A percentile compares a stretch with the other conserved stretches of the same genome.
Evolutionary conservation across 2,329 filamentous ascomycete species (phyloP).

Genomic region (Thelonectria discophora): DNA sequence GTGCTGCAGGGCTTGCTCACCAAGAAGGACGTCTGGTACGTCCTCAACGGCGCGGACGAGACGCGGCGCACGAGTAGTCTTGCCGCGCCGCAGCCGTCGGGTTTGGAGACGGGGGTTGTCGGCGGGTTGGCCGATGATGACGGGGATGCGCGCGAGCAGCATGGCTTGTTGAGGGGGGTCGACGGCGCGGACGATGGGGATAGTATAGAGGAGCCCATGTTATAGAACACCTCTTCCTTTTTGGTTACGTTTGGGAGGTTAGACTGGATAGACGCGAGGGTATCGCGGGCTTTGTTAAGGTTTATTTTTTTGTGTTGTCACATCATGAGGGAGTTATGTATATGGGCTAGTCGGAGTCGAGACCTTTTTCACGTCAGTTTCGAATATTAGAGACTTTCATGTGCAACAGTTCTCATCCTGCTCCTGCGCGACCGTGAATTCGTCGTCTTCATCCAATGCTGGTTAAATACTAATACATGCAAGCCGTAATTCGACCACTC

Average conservation of each 20-base stretch:
- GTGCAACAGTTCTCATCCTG: too few relatives aligned
- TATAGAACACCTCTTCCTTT: slow-evolving; percentile 27
- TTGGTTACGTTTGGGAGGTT: not conserved
- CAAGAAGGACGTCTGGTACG: slow-evolving; percentile 97
- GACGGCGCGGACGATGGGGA: slow-evolving; percentile 48
- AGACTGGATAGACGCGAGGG: slow-evolving; percentile 19
- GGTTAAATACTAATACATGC: not conserved
- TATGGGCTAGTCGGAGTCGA: not conserved
- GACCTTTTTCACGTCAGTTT: not conserved
- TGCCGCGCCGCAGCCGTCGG: slow-evolving; percentile 23
- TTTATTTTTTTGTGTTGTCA: not conserved
- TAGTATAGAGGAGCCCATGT: slow-evolving; percentile 43
- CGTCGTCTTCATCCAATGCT: slow-evolving; percentile 4
- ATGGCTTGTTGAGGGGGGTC: slow-evolving; percentile 52
- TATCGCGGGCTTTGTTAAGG: slow-evolving; percentile 5
- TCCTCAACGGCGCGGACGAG: slow-evolving; percentile 81
- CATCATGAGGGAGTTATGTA: slow-evolving; percentile 5
- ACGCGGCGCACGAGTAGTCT: slow-evolving; percentile 55
- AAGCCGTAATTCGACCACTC: too few relatives aligned
- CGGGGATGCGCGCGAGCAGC: slow-evolving; percentile 52
- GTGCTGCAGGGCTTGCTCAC: slow-evolving; percentile 86
- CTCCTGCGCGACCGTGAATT: not conserved
- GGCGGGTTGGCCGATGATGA: slow-evolving; percentile 45
- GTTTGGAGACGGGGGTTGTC: slow-evolving; percentile 47
- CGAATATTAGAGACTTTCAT: not conserved